phyloP scores from a whole-genome alignment of 2,329 filamentous ascomycete species.

The Rugonectria rugulosa region DNA sequence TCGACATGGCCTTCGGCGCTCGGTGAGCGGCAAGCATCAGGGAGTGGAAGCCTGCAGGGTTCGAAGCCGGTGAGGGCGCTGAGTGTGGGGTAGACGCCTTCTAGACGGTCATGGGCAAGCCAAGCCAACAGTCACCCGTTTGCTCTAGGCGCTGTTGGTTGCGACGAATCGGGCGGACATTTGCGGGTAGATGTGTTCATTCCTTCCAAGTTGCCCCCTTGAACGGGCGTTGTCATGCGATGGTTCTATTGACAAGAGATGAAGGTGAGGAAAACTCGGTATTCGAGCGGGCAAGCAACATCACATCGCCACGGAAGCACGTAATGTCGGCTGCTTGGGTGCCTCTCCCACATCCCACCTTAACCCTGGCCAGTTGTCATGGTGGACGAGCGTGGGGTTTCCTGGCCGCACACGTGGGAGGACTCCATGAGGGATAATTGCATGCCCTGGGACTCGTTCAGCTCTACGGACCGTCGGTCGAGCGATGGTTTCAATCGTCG shows the following conservation, averaged over 20 bases:
- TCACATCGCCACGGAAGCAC: constrained; percentile 23
- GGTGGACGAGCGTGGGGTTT: constrained; percentile 28
- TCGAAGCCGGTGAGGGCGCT: constrained; percentile 18
- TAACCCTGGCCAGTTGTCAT: constrained; percentile 26
- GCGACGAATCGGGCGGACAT: background rate
- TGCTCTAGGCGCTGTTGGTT: background rate
- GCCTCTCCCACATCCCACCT: constrained; percentile 29
- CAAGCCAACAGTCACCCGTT: constrained; percentile 8
- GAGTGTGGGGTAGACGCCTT: constrained; percentile 21
- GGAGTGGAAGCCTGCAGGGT: constrained; percentile 9
- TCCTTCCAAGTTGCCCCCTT: background rate
- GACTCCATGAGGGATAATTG: constrained; percentile 16
- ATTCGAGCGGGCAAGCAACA: too few relatives aligned
- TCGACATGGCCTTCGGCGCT: constrained; percentile 14
- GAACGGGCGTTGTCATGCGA: background rate
- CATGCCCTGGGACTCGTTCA: constrained; percentile 4
- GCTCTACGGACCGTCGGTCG: constrained; percentile 2
- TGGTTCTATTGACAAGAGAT: constrained; percentile 3
- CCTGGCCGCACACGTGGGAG: constrained; percentile 24
- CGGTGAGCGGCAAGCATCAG: constrained; percentile 15
- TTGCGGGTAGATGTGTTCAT: background rate
- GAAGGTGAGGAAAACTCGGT: too few relatives aligned
- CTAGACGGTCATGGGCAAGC: constrained; percentile 10
- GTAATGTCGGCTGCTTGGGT: constrained; percentile 20
- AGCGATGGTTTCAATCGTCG: background rate